Evolutionary conservation across 2,329 filamentous ascomycete genomes (phyloP).

Genomic region (Microcyclospora pomicola): DNA sequence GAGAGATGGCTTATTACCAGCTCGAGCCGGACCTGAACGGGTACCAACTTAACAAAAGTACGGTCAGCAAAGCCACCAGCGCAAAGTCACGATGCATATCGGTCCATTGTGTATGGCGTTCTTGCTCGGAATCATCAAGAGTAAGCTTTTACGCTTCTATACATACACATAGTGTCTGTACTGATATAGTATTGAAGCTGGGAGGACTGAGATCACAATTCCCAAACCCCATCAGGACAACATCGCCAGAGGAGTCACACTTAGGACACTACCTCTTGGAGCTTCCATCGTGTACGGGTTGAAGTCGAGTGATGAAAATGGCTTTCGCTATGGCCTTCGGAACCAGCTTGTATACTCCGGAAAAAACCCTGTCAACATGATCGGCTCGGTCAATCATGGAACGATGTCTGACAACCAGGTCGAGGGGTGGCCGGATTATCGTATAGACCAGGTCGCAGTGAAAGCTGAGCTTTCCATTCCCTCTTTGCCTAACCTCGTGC

Average conservation of each 20-base stretch:
- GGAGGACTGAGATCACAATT: too few species aligned
- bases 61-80: too few species aligned
- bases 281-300: constrained; percentile 5
- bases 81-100: too few species aligned
- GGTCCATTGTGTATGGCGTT: too few species aligned
- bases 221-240: too few species aligned
- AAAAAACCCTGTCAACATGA: constrained; percentile 4
- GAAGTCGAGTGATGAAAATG: constrained; percentile 2
- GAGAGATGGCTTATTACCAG: too few species aligned
- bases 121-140: too few species aligned
- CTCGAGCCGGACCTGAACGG: too few species aligned
- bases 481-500: constrained; percentile 4
- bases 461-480: not conserved
- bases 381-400: constrained; percentile 3
- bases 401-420: constrained; percentile 5
- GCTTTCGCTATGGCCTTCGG: constrained; percentile 6
- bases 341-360: constrained; percentile 1
- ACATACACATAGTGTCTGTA: too few species aligned
- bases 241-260: not conserved
- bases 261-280: constrained; percentile 2
- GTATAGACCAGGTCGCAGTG: constrained; percentile 1
- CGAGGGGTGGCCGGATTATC: constrained; percentile 3
- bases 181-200: too few species aligned
- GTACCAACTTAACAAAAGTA: too few species aligned
- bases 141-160: too few species aligned